Percentiles rank a stretch among this genome's conserved stretches.
Conservation (phyloP, 805 yeast genomes). For the Ogataea ramenticola region DNA sequence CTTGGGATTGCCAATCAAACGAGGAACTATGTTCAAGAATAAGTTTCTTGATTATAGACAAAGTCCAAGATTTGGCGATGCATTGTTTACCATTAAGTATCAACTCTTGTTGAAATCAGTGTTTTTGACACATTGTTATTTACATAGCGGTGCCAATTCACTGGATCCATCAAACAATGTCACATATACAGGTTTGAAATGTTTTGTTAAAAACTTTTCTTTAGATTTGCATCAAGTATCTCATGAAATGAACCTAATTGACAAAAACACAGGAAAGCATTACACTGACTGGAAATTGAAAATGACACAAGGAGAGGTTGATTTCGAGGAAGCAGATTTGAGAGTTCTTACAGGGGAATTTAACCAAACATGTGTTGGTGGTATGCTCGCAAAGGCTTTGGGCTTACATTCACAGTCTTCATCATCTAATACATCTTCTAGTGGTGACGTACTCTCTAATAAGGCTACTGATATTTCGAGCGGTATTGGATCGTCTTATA, state of each 20-base stretch:
- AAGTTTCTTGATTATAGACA: constrained; percentile 25
- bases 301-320: constrained; percentile 65
- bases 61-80: constrained; percentile 25
- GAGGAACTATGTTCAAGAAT: constrained; percentile 60
- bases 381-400: constrained; percentile 28
- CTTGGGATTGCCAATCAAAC: constrained; percentile 69
- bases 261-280: constrained; percentile 24
- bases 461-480: constrained; percentile 9
- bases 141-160: constrained; percentile 32
- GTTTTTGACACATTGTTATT: constrained; percentile 65
- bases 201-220: constrained; percentile 43
- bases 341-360: constrained; percentile 60
- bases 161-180: constrained; percentile 34
- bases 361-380: constrained; percentile 44
- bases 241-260: constrained; percentile 35
- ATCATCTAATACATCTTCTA: constrained; percentile 9
- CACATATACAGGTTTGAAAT: constrained; percentile 67
- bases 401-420: constrained; percentile 16
- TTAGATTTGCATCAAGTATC: constrained; percentile 61
- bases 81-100: constrained; percentile 69
- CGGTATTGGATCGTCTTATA: background rate
- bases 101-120: constrained; percentile 67
- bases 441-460: constrained; percentile 12
- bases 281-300: constrained; percentile 39
- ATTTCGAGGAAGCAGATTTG: constrained; percentile 60